Conservation (phyloP, 768 basidiomycete species). For the Candolleomyces eurysporus region DNA sequence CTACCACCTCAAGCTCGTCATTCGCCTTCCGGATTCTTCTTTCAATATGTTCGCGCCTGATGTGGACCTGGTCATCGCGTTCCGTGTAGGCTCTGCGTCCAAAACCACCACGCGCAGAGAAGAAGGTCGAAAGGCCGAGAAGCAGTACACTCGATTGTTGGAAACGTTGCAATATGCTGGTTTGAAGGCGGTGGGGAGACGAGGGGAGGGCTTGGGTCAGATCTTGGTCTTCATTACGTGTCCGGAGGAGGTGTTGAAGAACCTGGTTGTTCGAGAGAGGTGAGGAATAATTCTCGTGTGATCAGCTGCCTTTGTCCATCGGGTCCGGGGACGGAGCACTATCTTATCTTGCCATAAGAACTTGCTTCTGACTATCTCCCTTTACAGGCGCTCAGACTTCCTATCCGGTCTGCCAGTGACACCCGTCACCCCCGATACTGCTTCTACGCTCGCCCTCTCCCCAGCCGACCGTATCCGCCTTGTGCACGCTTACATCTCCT, state of each 20-base stretch:
- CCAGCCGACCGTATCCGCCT: conserved; percentile 83
- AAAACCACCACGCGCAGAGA: conserved; percentile 61
- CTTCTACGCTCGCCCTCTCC: conserved; percentile 43
- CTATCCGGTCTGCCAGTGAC: conserved; percentile 68
- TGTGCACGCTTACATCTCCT: conserved; percentile 68
- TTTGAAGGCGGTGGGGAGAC: conserved; percentile 68
- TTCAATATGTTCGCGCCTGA: conserved; percentile 34
- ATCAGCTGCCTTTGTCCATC: conserved; percentile 2
- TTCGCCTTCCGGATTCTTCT: conserved; percentile 1
- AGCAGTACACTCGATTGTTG: conserved; percentile 67
- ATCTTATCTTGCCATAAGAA: not conserved
- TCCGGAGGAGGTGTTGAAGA: conserved; percentile 55
- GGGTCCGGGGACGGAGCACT: not conserved
- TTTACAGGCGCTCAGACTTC: conserved; percentile 67
- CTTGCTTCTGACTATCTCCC: not conserved
- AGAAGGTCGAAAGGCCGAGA: conserved; percentile 61
- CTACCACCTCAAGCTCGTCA: not conserved
- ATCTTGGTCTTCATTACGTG: conserved; percentile 76
- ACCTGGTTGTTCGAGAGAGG: conserved; percentile 74
- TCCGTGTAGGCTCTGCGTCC: conserved; percentile 52
- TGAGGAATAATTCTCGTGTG: conserved; percentile 29
- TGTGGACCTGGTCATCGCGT: conserved; percentile 74
- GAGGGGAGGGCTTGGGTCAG: conserved; percentile 75
- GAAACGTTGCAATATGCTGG: conserved; percentile 60
- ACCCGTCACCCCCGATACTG: conserved; percentile 42